Conservation (phyloP, 192 early-diverging fungal species). For the Coemansia sp. region DNA sequence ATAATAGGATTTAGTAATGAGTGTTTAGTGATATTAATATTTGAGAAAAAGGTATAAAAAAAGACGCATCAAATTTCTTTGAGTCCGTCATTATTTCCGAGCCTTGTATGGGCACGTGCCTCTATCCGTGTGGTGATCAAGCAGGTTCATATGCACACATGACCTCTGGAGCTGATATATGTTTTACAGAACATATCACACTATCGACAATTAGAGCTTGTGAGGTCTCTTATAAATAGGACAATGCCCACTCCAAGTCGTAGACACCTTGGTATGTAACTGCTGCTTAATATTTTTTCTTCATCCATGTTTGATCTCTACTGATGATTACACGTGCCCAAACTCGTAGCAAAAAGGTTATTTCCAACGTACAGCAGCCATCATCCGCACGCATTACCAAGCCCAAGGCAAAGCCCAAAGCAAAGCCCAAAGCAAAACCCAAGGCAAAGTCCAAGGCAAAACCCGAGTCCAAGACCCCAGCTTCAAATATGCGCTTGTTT, state of each 20-base stretch:
- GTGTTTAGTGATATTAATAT: neutral
- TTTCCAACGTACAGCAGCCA: neutral
- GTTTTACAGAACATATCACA: neutral
- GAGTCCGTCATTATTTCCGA: neutral
- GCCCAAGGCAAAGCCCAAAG: neutral
- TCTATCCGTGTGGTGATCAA: neutral
- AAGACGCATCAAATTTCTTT: neutral
- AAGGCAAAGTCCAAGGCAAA: neutral
- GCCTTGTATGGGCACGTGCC: neutral
- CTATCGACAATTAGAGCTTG: neutral
- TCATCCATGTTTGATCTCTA: neutral
- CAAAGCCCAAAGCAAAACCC: neutral
- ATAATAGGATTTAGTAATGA: neutral
- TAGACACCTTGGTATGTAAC: neutral
- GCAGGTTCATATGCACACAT: neutral
- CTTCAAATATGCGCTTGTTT: neutral
- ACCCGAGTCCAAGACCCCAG: neutral
- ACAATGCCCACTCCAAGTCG: neutral
- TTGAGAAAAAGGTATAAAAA: neutral
- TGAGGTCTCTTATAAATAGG: neutral
- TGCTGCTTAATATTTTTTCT: neutral
- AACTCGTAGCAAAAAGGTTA: neutral
- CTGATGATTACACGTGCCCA: neutral
- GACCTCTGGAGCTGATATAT: neutral
- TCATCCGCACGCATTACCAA: neutral